Evolutionary conservation across 805 yeast species (phyloP).

Genomic region (Metahyphopichia silvanorum): DNA sequence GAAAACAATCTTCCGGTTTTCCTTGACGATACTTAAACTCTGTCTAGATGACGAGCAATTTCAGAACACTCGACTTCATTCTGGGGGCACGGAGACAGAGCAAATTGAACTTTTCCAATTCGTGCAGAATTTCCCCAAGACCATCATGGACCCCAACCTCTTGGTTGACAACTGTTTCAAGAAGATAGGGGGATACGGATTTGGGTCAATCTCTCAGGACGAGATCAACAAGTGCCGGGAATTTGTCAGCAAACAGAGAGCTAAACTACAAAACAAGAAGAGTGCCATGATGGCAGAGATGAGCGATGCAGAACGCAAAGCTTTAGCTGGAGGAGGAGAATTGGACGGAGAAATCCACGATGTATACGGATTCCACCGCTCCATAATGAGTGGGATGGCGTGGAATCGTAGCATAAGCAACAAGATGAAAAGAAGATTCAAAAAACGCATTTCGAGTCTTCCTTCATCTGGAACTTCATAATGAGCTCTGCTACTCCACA

Average conservation of each 20-base stretch:
- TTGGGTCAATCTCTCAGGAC: constrained; percentile 74
- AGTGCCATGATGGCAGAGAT: constrained; percentile 29
- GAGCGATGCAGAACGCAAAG: constrained; percentile 37
- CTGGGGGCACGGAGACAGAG: constrained; percentile 29
- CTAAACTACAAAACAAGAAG: constrained; percentile 28
- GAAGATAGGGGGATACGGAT: constrained; percentile 59
- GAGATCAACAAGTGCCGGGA: constrained; percentile 76
- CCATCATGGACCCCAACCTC: constrained; percentile 62
- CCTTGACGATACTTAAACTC: constrained; percentile 74
- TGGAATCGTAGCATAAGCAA: constrained; percentile 62
- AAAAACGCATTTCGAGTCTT: too few relatives aligned
- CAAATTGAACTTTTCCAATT: constrained; percentile 67
- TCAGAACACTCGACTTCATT: constrained; percentile 13
- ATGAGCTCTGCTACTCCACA: too few relatives aligned
- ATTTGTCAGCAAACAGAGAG: constrained; percentile 68
- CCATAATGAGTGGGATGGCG: constrained; percentile 52
- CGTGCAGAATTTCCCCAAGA: constrained; percentile 79
- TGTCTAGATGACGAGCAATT: constrained; percentile 64
- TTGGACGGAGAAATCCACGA: constrained; percentile 36
- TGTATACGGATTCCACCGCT: constrained; percentile 41
- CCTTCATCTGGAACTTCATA: too few relatives aligned
- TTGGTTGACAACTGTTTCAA: constrained; percentile 75
- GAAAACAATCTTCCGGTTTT: constrained; percentile 76
- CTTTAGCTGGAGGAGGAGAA: constrained; percentile 18
- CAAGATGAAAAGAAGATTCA: constrained; percentile 44